These are phyloP conservation scores for Amphicarpaea edgeworthii DNA, from an alignment of 306 rosid genomes.

Conservation along the genomic window DNA sequence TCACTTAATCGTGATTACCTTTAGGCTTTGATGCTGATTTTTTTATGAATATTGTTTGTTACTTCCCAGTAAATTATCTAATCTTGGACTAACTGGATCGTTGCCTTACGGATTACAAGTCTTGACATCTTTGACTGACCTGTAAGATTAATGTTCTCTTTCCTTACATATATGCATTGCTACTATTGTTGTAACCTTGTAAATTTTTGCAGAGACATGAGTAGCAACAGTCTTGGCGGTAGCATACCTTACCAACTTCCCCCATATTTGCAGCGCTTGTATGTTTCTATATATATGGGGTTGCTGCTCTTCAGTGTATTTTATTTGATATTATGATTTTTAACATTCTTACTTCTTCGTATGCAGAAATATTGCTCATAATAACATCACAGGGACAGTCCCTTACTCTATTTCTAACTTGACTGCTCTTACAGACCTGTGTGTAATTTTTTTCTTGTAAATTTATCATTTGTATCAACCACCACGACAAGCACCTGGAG, in stretches of 20 bases:
- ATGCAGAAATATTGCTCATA: slow-evolving; percentile 84
- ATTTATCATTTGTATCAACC: slow-evolving; percentile 31
- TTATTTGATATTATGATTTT: slow-evolving; percentile 21
- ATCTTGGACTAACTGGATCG: slow-evolving; percentile 72
- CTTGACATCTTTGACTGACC: slow-evolving; percentile 63
- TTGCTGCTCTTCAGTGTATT: slow-evolving; percentile 34
- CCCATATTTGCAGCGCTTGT: slow-evolving; percentile 73
- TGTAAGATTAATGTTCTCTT: slow-evolving; percentile 66
- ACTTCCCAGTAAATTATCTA: slow-evolving; percentile 67
- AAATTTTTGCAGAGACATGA: slow-evolving; percentile 76
- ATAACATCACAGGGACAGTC: slow-evolving; percentile 67
- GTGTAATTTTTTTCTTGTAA: slow-evolving; percentile 53
- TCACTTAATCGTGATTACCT: slow-evolving; percentile 23
- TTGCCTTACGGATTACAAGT: slow-evolving; percentile 61
- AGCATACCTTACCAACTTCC: slow-evolving; percentile 76
- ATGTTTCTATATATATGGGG: slow-evolving; percentile 48
- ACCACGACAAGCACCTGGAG: slow-evolving; percentile 24
- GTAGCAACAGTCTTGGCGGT: slow-evolving; percentile 80
- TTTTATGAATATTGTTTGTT: slow-evolving; percentile 42
- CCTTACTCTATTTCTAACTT: slow-evolving; percentile 79
- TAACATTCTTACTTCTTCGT: slow-evolving; percentile 35
- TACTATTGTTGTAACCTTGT: slow-evolving; percentile 42
- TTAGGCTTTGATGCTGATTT: slow-evolving; percentile 36
- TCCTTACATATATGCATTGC: slow-evolving; percentile 15
- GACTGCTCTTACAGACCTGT: slow-evolving; percentile 75